Evolutionary conservation across 2,329 filamentous ascomycete species (phyloP).

Genomic region (Sclerotinia borealis): DNA sequence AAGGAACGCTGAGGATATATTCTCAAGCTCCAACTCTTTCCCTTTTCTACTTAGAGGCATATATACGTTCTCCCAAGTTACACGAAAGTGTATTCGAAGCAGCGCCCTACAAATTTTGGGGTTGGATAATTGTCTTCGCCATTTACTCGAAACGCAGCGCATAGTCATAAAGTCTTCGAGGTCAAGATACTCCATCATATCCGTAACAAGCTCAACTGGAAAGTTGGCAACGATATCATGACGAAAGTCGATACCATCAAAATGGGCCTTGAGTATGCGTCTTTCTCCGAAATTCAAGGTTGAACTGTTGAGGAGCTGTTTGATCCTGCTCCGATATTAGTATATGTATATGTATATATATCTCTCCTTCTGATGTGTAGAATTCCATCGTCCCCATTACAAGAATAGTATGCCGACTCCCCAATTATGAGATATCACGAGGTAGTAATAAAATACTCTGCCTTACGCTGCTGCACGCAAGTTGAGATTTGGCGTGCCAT

Average conservation of each 20-base stretch:
- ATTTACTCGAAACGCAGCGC: constrained; percentile 21
- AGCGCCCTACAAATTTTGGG: constrained; percentile 16
- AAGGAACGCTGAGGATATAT: neutral
- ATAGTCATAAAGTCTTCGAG: constrained; percentile 23
- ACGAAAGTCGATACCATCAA: constrained; percentile 6
- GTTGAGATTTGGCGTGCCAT: constrained; percentile 1
- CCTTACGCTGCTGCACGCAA: constrained; percentile 9
- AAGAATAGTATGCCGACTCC: neutral
- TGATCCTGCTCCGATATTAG: neutral
- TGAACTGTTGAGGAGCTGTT: neutral
- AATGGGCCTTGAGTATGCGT: constrained; percentile 1
- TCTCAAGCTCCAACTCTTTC: neutral
- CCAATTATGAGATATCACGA: neutral
- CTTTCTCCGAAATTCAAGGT: neutral
- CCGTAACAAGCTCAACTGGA: constrained; percentile 21
- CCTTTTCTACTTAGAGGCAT: too few relatives aligned
- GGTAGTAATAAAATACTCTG: neutral
- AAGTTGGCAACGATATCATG: constrained; percentile 11
- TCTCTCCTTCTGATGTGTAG: neutral
- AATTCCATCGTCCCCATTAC: neutral
- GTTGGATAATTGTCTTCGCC: constrained; percentile 21
- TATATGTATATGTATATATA: neutral
- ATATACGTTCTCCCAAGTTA: neutral
- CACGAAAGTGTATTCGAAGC: constrained; percentile 19
- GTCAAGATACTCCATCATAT: constrained; percentile 19